Evolutionary conservation across 108 stramenopile genomes (phyloP).

Genomic region (Schizochytrium sp.): DNA sequence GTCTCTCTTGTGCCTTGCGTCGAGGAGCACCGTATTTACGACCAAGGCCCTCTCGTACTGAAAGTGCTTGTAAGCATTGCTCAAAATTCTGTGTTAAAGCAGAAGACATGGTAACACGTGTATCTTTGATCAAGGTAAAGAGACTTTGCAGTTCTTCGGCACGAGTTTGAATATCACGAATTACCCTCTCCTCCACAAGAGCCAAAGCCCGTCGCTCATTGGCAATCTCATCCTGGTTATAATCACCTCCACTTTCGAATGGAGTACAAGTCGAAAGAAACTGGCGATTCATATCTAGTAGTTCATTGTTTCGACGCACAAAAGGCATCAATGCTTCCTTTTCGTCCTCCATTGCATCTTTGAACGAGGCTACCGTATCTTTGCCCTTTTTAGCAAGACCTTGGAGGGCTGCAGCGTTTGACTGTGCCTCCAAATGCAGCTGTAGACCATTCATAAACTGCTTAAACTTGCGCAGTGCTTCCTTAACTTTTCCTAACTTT

Average conservation of each 20-base stretch:
- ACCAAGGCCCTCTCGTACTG: slow-evolving; percentile 75
- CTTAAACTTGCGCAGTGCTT: slow-evolving; percentile 47
- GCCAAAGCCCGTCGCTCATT: slow-evolving; percentile 44
- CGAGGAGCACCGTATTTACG: slow-evolving; percentile 78
- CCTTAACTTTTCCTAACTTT: slow-evolving; percentile 40
- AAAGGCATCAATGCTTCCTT: slow-evolving; percentile 56
- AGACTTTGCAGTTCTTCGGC: slow-evolving; percentile 63
- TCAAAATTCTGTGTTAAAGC: slow-evolving; percentile 70
- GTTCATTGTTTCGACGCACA: slow-evolving; percentile 64
- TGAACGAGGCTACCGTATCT: slow-evolving; percentile 66
- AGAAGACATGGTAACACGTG: not conserved
- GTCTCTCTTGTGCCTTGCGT: slow-evolving; percentile 74
- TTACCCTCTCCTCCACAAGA: slow-evolving; percentile 43
- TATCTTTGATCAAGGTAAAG: not conserved
- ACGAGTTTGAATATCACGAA: slow-evolving; percentile 59
- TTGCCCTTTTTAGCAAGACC: slow-evolving; percentile 74
- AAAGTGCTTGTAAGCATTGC: slow-evolving; percentile 70
- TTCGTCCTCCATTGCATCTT: slow-evolving; percentile 64
- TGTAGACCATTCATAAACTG: slow-evolving; percentile 62
- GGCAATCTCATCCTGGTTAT: slow-evolving; percentile 69
- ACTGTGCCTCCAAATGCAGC: slow-evolving; percentile 61
- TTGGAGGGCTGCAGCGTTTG: slow-evolving; percentile 73
- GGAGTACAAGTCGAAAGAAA: slow-evolving; percentile 58
- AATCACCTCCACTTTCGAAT: slow-evolving; percentile 73
- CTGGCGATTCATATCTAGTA: slow-evolving; percentile 65